Conservation (phyloP, 179 eudicot genomes). For the Sideroxylon spinosum region DNA sequence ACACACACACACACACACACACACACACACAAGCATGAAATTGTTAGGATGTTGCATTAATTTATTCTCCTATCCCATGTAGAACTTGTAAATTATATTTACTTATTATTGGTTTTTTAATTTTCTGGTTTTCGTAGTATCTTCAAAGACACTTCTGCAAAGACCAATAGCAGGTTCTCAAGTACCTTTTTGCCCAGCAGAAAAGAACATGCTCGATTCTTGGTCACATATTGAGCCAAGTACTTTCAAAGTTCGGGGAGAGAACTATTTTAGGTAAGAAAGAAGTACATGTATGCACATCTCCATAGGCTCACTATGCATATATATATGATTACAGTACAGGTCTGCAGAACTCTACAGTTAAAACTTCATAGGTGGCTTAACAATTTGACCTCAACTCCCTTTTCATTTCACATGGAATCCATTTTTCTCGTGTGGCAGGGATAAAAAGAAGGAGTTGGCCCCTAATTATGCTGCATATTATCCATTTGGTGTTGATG, state of each 20-base stretch:
- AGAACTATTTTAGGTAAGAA: slow-evolving; percentile 67
- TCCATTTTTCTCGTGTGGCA: slow-evolving; percentile 38
- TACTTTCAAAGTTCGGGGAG: slow-evolving; percentile 74
- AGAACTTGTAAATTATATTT: too few relatives aligned
- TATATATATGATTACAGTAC: not conserved
- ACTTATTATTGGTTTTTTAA: not conserved
- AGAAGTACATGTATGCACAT: not conserved
- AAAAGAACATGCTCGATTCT: slow-evolving; percentile 69
- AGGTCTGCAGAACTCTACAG: not conserved
- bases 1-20: not conserved
- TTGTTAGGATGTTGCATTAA: too few relatives aligned
- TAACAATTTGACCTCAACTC: not conserved
- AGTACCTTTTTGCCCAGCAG: slow-evolving; percentile 81
- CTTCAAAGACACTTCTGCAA: slow-evolving; percentile 67
- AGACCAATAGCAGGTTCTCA: slow-evolving; percentile 96
- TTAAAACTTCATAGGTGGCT: not conserved
- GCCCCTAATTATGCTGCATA: slow-evolving; percentile 80
- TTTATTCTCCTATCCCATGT: too few relatives aligned
- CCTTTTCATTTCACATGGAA: not conserved
- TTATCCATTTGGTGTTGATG: slow-evolving; percentile 85
- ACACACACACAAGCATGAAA: not conserved
- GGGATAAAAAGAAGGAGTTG: slow-evolving; percentile 91
- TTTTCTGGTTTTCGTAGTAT: slow-evolving; percentile 40
- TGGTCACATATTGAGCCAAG: slow-evolving; percentile 83
- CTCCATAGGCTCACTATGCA: not conserved